These are phyloP conservation scores for Dimargaris verticillata DNA, from an alignment of 192 early-diverging fungal genomes.

Conservation along the genomic window DNA sequence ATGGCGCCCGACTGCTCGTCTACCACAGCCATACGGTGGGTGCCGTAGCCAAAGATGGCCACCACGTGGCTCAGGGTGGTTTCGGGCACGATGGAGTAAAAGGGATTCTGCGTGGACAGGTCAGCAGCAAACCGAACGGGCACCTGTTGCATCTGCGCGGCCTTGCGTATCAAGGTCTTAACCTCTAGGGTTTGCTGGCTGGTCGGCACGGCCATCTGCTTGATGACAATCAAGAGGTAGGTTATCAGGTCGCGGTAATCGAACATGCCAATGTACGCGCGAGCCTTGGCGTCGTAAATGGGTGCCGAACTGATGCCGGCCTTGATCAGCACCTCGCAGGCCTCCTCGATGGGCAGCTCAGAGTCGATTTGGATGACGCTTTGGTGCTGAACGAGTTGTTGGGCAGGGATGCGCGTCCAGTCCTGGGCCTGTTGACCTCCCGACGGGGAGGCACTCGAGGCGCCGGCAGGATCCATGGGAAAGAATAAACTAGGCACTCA, in stretches of 20 bases:
- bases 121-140: conserved; percentile 27
- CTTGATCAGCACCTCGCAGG: conserved; percentile 52
- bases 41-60: conserved; percentile 53
- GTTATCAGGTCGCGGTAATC: conserved; percentile 70
- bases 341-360: conserved; percentile 34
- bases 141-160: conserved; percentile 14
- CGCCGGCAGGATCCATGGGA: not conserved
- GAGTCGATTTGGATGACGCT: conserved; percentile 44
- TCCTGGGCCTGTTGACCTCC: too few species aligned
- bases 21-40: conserved; percentile 68
- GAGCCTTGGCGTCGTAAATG: conserved; percentile 41
- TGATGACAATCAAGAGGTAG: conserved; percentile 49
- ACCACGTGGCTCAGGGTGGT: conserved; percentile 53
- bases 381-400: conserved; percentile 40
- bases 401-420: conserved; percentile 47
- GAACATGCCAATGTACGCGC: conserved; percentile 67
- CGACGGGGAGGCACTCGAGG: too few species aligned
- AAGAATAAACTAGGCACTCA: too few species aligned
- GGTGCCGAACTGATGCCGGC: conserved; percentile 68
- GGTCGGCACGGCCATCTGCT: conserved; percentile 26
- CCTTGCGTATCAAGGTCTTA: conserved; percentile 33
- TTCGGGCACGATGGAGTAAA: conserved; percentile 62
- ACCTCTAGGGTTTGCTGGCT: conserved; percentile 30
- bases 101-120: conserved; percentile 65
- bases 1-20: conserved; percentile 33